Percentiles rank a stretch among this genome's conserved stretches.
These are phyloP conservation scores for Cyclotella atomus DNA, from an alignment of 108 stramenopile genomes.

Conservation along the genomic window DNA sequence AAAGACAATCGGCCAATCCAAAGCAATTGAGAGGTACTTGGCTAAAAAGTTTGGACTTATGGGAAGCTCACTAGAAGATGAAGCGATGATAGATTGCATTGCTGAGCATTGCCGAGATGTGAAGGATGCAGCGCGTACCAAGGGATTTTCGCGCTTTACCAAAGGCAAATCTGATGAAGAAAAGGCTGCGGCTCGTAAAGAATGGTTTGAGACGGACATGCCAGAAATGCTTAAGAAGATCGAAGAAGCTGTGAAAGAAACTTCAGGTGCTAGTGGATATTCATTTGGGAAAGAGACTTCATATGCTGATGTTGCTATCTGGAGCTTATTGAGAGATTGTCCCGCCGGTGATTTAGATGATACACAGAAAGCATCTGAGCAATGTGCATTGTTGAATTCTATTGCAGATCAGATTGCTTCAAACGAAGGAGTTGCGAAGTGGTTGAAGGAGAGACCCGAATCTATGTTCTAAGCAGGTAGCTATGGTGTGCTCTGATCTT, in stretches of 20 bases:
- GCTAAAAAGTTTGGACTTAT: constrained; percentile 53
- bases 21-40: constrained; percentile 67
- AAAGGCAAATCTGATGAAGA: constrained; percentile 59
- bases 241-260: constrained; percentile 42
- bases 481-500: too few relatives aligned
- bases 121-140: constrained; percentile 53
- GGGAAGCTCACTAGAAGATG: constrained; percentile 55
- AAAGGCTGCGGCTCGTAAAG: constrained; percentile 40
- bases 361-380: constrained; percentile 53
- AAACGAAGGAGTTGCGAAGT: constrained; percentile 51
- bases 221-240: constrained; percentile 60
- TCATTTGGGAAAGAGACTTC: constrained; percentile 48
- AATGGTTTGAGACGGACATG: constrained; percentile 58
- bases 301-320: constrained; percentile 61
- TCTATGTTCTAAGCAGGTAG: constrained; percentile 47
- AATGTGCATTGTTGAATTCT: constrained; percentile 43
- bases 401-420: constrained; percentile 49
- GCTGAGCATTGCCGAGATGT: constrained; percentile 73
- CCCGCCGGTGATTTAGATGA: constrained; percentile 46
- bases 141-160: constrained; percentile 61
- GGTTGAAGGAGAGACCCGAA: constrained; percentile 56
- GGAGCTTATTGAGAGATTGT: constrained; percentile 58
- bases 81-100: constrained; percentile 67
- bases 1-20: constrained; percentile 61
- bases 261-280: constrained; percentile 36